phyloP scores from a whole-genome alignment of 495 filamentous ascomycete species.

The Filosporella fistucella region DNA sequence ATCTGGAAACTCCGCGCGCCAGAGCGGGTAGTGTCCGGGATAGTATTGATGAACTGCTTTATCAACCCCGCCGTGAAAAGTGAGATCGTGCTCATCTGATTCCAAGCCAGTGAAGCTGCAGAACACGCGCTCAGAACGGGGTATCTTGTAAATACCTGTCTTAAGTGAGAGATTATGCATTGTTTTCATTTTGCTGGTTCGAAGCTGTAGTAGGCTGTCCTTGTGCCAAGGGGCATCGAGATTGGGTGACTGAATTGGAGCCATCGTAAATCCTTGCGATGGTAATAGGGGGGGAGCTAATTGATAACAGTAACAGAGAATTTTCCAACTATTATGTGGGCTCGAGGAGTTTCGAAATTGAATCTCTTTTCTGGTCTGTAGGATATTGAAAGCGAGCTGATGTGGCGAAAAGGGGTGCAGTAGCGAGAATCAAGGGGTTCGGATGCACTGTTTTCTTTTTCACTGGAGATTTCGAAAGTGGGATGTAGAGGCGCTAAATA shows the following conservation, averaged over 20 bases:
- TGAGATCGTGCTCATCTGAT: conserved; percentile 51
- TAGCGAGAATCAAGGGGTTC: no score
- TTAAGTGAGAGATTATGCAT: conserved; percentile 36
- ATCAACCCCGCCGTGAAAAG: conserved; percentile 48
- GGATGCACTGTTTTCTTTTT: no score
- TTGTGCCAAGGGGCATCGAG: conserved; percentile 15
- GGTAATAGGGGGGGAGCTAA: no score
- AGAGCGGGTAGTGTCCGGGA: conserved; percentile 45
- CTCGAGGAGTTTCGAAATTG: no score
- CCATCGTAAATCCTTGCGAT: conserved; percentile 6
- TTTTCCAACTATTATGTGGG: no score
- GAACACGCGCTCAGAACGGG: conserved; percentile 29
- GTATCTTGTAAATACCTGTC: conserved; percentile 49
- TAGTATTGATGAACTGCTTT: conserved; percentile 56
- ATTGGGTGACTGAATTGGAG: conserved; percentile 1
- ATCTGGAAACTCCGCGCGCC: conserved; percentile 34
- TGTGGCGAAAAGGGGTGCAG: no score
- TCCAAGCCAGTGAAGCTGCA: conserved; percentile 41
- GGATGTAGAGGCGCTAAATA: neutral
- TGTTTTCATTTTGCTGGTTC: conserved; percentile 45
- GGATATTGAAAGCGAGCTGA: no score
- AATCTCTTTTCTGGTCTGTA: no score
- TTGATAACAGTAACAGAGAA: neutral
- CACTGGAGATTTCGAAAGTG: neutral
- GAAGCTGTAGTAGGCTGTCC: conserved; percentile 46